phyloP scores from a whole-genome alignment of 2,329 filamentous ascomycete genomes.

The Ophiostoma sp. region DNA sequence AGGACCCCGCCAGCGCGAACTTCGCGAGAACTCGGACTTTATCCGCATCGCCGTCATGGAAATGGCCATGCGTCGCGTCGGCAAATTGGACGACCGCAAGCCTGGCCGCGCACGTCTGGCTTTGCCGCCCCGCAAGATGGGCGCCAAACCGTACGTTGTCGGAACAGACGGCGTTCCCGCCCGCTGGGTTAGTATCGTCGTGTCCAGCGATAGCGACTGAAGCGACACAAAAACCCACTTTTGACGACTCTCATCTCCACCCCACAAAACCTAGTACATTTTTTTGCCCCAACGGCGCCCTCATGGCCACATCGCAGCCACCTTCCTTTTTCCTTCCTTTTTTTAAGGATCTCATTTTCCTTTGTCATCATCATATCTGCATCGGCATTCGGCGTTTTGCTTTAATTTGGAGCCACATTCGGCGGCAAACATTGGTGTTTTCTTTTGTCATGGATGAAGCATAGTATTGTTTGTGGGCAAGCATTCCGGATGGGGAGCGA shows the following conservation, averaged over 20 bases:
- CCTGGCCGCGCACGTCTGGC: conserved; percentile 69
- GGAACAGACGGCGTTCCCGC: conserved; percentile 59
- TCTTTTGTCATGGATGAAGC: background rate
- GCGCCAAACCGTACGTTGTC: conserved; percentile 56
- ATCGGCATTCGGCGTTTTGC: conserved; percentile 6
- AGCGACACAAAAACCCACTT: background rate
- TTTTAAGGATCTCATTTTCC: background rate
- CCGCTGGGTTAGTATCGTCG: conserved; percentile 52
- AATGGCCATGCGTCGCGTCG: conserved; percentile 67
- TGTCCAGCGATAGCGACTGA: background rate
- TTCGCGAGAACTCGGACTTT: conserved; percentile 70
- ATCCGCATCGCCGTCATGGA: conserved; percentile 71
- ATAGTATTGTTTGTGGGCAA: background rate
- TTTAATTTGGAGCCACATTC: background rate
- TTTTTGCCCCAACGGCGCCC: background rate
- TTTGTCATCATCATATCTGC: conserved; percentile 14
- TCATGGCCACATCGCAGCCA: background rate
- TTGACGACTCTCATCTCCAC: background rate
- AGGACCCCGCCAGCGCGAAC: conserved; percentile 61
- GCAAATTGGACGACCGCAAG: conserved; percentile 65
- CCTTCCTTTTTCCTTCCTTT: background rate
- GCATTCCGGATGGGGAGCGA: conserved; percentile 11
- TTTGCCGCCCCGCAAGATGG: conserved; percentile 62
- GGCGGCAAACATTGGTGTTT: background rate
- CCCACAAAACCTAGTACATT: background rate